Evolutionary conservation across 345 rosid species (phyloP).

Genomic region (Ceriops decandra): DNA sequence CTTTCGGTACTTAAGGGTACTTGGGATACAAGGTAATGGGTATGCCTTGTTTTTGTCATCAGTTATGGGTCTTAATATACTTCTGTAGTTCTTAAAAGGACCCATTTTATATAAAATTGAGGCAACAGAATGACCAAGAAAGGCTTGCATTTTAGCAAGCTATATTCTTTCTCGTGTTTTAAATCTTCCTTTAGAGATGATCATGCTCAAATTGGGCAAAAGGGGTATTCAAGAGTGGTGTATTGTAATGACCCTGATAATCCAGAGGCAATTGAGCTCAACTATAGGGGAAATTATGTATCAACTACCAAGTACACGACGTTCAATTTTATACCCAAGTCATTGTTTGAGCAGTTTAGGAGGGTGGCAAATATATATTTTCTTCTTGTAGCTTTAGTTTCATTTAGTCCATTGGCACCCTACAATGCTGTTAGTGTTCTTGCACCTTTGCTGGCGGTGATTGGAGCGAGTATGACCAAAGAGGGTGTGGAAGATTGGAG

Average conservation of each 20-base stretch:
- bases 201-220: constrained; percentile 60
- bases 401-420: constrained; percentile 88
- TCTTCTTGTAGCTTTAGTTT: constrained; percentile 79
- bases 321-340: constrained; percentile 80
- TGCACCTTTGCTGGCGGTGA: constrained; percentile 69
- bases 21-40: constrained; percentile 5
- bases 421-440: constrained; percentile 65
- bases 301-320: constrained; percentile 79
- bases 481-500: constrained; percentile 89
- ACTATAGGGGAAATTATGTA: constrained; percentile 77
- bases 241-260: constrained; percentile 79
- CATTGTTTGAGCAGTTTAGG: constrained; percentile 95
- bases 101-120: constrained; percentile 7
- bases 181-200: constrained; percentile 35
- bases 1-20: background rate
- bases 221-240: constrained; percentile 79
- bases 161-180: constrained; percentile 62
- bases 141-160: constrained; percentile 45
- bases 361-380: constrained; percentile 91
- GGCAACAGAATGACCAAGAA: constrained; percentile 38
- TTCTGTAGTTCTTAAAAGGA: constrained; percentile 3
- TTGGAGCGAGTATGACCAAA: constrained; percentile 80
- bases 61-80: background rate
- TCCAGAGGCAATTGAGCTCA: constrained; percentile 47
- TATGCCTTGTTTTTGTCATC: background rate